Base-by-base conservation (phyloP, 2,329 filamentous ascomycete genomes). In the Akanthomyces muscarius region DNA sequence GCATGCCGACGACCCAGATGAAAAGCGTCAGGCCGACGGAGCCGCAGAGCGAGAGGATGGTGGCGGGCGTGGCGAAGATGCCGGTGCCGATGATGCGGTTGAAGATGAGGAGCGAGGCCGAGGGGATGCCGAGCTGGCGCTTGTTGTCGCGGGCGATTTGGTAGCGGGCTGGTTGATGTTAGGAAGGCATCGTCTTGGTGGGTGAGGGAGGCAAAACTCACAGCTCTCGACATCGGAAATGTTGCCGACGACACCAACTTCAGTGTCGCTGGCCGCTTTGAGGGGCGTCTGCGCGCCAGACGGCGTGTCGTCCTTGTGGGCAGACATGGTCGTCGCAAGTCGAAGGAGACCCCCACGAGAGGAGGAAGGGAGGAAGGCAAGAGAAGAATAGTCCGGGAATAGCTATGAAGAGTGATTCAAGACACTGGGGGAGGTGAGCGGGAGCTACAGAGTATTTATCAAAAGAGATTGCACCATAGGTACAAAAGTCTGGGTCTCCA, bases 41-140 rank as follows among this genome's bases (percentile, higher is more conserved):
- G 63, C 86, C 86, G 10, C 80, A 83, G 0, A 85, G 78, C 2
- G 73, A 68, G 58, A 88, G 77, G 66, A 89, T 86, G 47, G 80
- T 78, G 48, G 80, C 80, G 0, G 86, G 86, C 0, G 86, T 88
- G 1, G 86, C 83, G 67, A 88, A 89, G 73, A 89, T 88, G 65
- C 86, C 86, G 13, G 85, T 88, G 48, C 86, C 86, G 63, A 89
- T 84, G 75, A 88, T 84, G 63, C 85, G 83, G 75, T 87, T 87
- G 72, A 87, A 83, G 71, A 88, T 86, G 63, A 87, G 76, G 72
- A 86, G 84, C 23, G 80, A 74, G 23, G 85, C 84, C 5, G 80
- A 83, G 53, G 78, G 72, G 54, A 85, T 69, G 53, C 84, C 84
- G 63, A 87, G 84, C 69, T 85, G 80, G 45, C 83, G 78, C 68